Evolutionary conservation across 1,284 basidiomycete species (phyloP).

Genomic region (Heliocybe sulcata): DNA sequence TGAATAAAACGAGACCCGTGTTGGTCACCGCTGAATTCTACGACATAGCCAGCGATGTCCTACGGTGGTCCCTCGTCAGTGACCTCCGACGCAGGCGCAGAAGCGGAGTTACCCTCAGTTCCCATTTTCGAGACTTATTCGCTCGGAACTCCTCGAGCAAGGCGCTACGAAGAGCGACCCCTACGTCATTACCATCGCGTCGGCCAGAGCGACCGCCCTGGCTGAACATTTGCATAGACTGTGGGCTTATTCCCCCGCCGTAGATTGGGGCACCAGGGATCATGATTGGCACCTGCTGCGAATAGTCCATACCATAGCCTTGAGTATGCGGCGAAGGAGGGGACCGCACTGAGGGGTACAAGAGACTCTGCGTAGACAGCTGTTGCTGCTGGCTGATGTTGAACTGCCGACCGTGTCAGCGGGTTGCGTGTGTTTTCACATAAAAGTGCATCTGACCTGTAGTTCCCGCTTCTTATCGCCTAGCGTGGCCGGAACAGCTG

Average conservation of each 20-base stretch:
- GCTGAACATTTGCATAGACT: conserved; percentile 31
- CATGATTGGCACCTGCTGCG: conserved; percentile 38
- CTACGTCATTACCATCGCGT: conserved; percentile 22
- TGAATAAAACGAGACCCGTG: conserved; percentile 91
- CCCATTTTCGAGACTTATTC: conserved; percentile 77
- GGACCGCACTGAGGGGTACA: conserved; percentile 33
- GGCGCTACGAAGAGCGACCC: conserved; percentile 44
- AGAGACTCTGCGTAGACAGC: conserved; percentile 31
- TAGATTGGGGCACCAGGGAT: conserved; percentile 37
- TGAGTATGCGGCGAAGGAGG: conserved; percentile 34
- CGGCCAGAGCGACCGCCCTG: conserved; percentile 24
- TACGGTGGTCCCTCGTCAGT: conserved; percentile 21
- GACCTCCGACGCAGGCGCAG: conserved; percentile 1
- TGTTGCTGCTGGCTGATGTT: conserved; percentile 36
- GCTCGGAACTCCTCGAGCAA: conserved; percentile 82
- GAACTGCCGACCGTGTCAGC: conserved; percentile 25
- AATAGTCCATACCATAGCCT: conserved; percentile 41
- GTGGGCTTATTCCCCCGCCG: conserved; percentile 21
- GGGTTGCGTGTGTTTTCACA: not conserved
- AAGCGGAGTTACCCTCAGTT: conserved; percentile 53
- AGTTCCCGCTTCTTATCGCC: conserved; percentile 53
- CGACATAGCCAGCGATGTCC: conserved; percentile 84
- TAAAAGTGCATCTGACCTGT: conserved; percentile 34
- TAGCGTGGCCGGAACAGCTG: conserved; percentile 31
- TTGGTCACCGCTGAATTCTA: conserved; percentile 94